Evolutionary conservation across 148 eudicot species (phyloP), one percentile per base, ranked within the genome.

Genomic region (Rhododendron henanense): DNA sequence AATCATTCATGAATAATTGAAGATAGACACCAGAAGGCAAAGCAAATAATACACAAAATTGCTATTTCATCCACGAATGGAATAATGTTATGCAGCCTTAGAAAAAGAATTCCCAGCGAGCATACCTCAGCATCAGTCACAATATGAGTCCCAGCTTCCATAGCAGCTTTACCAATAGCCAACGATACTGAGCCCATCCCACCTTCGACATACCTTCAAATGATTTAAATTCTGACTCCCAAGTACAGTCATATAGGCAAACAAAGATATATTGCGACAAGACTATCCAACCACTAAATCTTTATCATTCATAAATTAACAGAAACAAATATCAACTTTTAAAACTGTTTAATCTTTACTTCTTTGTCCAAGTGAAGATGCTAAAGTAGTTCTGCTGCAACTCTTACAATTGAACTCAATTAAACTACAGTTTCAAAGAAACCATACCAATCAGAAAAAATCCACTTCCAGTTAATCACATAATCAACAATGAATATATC

Each of bases 181-280:
- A 81, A 76, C 21, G 96, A 92, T 65, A 93, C 92, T 35, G 92
- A 89, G 33, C 96, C 96, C 96, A 93, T 93, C 35, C 96, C 96
- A 79, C 96, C 94, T 91, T 92, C 89, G 65, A 92, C 92, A 86
- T 90, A 90, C 88, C 94, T 92, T 82, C 85, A 84, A 78, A 79
- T 61, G 53, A 84, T 63, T 57, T 82, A 83, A 84, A 71, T 86
- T 69, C 39, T 31, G 16, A 69, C 37, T 13, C n/a, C 55, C 65
- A 86, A 85, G 74, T 63, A 73, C 31, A 73, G 50, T 39, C 39
- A 57, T 16, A 69, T n/a, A 48, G 39, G 45, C 47, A 69, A 31
- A 31, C 35, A 33, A 63, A 73, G 48, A 39, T 41, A 86, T 25
- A 31, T 39, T 73, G 65, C 45, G 71, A 39, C 61, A 18, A 5